Percentiles rank a stretch among this genome's conserved stretches.
phyloP scores from a whole-genome alignment of 345 rosid genomes.

The Rubroshorea leprosula region DNA sequence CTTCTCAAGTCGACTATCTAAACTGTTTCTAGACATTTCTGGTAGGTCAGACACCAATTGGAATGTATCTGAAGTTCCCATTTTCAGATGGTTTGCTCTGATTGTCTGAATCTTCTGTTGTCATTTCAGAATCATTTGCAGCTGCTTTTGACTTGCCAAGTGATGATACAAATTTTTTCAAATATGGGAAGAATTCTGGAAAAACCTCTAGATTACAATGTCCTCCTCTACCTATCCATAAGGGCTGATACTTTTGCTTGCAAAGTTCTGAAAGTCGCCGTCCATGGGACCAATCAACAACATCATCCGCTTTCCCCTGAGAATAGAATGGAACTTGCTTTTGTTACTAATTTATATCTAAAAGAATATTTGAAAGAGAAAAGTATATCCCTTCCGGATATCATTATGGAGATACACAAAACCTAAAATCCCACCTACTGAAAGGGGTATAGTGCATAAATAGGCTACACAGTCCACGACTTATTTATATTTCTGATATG shows the following conservation, averaged over 20 bases:
- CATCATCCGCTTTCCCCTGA: conserved; percentile 88
- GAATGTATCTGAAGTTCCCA: conserved; percentile 59
- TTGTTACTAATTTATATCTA: conserved; percentile 4
- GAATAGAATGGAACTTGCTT: conserved; percentile 4
- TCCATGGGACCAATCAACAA: conserved; percentile 86
- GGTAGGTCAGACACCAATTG: conserved; percentile 66
- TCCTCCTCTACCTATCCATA: conserved; percentile 86
- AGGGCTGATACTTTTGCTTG: conserved; percentile 74
- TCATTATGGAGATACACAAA: too few species aligned
- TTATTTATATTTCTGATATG: too few species aligned
- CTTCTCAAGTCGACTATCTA: conserved; percentile 91
- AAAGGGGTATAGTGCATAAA: too few species aligned
- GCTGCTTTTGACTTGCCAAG: conserved; percentile 51
- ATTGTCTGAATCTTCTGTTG: conserved; percentile 37
- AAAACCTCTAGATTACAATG: conserved; percentile 91
- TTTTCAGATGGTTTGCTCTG: conserved; percentile 47
- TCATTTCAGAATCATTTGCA: conserved; percentile 32
- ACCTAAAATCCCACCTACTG: too few species aligned
- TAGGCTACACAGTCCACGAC: too few species aligned
- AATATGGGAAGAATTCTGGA: conserved; percentile 74
- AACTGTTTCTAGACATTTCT: conserved; percentile 85
- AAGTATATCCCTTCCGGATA: too few species aligned
- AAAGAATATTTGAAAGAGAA: too few species aligned
- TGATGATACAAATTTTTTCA: conserved; percentile 62
- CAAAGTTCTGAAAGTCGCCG: conserved; percentile 80